Base-by-base conservation (phyloP, 345 rosid species). In the Aurinia saxatilis region DNA sequence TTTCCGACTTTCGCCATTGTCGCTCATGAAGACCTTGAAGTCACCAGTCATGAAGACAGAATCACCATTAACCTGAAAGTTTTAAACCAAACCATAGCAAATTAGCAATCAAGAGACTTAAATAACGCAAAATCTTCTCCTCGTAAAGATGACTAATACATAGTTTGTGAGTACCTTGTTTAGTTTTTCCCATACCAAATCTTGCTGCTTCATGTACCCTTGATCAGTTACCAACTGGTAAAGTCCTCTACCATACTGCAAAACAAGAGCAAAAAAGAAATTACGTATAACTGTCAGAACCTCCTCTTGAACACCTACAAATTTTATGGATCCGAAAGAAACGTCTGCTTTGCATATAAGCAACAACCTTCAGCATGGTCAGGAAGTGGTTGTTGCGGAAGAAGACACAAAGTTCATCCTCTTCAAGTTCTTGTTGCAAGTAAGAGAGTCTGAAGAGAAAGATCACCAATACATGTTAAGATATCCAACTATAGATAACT, bases 331-430 rank as follows among this genome's bases (percentile, higher is more conserved):
- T 47, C 54, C 25, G n/a, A 37, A 18, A 12, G 36, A 47, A 58
- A 14, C 40, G 10, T 9, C 56, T 45, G 29, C 45, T 66, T 55
- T 56, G 6, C 49, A 54, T 31, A 7, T 52, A 34, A 60, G 51
- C 57, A 76, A 77, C 57, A 60, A 88, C 98, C 92, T 92, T 89
- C 62, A 89, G 84, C 96, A 92, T 89, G 75, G 98, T 85, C 68
- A 82, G 71, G 82, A 92, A 89, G 79, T 92, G 98, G 73, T 92
- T 89, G 73, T 92, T 92, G 39, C 93, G 95, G 73, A 87, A 89
- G 66, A 87, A 89, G 40, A 89, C 93, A 77, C 98, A 89, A 44
- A 85, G 90, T 46, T 86, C 91, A 1, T 84, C 77, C 69, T 92
- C 95, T 65, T 80, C 78, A 21, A 89, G 80, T 49, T 79, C 84